Base-by-base conservation (phyloP, 306 rosid species). In the Spatholobus suberectus region DNA sequence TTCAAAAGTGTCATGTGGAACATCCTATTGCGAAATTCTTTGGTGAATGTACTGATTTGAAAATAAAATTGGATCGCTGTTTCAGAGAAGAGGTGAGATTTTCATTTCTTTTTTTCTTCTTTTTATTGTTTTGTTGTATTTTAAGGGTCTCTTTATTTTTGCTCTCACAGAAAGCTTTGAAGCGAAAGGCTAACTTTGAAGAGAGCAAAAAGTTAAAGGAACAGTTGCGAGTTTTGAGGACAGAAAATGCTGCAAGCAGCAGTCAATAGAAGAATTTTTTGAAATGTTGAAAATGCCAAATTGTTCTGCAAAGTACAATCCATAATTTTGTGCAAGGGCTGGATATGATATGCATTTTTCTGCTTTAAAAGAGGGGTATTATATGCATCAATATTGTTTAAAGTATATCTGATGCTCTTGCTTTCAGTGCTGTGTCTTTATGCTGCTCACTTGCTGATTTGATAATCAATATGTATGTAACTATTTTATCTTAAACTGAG, bases 131-230 rank as follows among this genome's bases (percentile, higher is more conserved):
- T 21, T 32, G 11, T 11, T 55, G 26, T 12, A 2, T 49, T 73
- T 15, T 29, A 63, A 37, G 26, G 55, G 7, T 81, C 44, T 38
- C 46, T 7, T n/a, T 57, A 27, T 74, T 15, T 75, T 18, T 77
- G 59, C 72, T 85, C 76, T 3, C 43, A 80, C 90, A 95, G 98
- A 95, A 93, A 95, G 96, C 96, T 49, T n/a, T 92, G 81, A 95
- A 93, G 92, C 92, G 98, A 58, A 95, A 95, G 88, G 98, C 91
- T 24, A 95, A 95, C 86, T 93, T 95, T 84, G 99, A 95, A 83
- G 79, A 88, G 88, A 95, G 99, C 83, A 95, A 93, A 86, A 88
- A 85, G 83, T 83, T 89, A 46, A 92, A 87, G 89, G 98, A 91
- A 75, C 90, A 90, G 72, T 84, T 95, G 62, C 90, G 65, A 62